phyloP scores from a whole-genome alignment of 129 eudicot species.

The sunflower (Helianthus annuus) region HanXRQr2.0-SUNRISE NC_035434.2:85260433-85260932 shows the following conservation, averaged over 20 bases:
- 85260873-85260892: constrained; percentile 17
- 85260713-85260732: constrained; percentile 91
- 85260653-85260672: constrained; percentile 95
- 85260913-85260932: constrained; percentile 9
- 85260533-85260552: constrained; percentile 75
- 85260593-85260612: constrained; percentile 39
- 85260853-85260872: constrained; percentile 96
- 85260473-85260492: neutral
- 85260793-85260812: constrained; percentile 93
- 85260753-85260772: constrained; percentile 77
- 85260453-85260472: neutral
- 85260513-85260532: constrained; percentile 73
- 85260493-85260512: constrained; percentile 13
- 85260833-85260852: constrained; percentile 99
- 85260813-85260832: constrained; percentile 97
- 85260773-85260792: constrained; percentile 89
- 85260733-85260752: constrained; percentile 81
- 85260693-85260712: constrained; percentile 97
- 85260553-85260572: constrained; percentile 61
- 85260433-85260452: neutral
- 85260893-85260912: no score
- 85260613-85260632: constrained; percentile 42
- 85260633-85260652: constrained; percentile 85
- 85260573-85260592: constrained; percentile 46
- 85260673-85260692: constrained; percentile 95